Base-by-base conservation (phyloP, 1,139 yeast genomes). In the Wickerhamomyces sp. region DNA sequence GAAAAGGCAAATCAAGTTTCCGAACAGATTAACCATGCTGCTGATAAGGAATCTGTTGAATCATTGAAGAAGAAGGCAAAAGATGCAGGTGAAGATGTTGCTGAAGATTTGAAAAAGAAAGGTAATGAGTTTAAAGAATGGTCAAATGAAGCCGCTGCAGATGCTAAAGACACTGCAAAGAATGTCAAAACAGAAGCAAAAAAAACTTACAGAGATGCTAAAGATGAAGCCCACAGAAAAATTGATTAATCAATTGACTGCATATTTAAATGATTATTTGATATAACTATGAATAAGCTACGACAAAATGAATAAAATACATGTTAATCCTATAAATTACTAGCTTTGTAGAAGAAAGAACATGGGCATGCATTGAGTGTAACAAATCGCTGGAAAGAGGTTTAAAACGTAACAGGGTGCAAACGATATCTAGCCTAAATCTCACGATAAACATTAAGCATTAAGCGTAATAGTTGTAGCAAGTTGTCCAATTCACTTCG, bases 81-180 rank as follows among this genome's bases (percentile, higher is more conserved):
- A 10, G 40, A 39, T 13, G 18, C 19, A 3, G 14, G 33, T 3
- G 42, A 33, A 9, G 38, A 37, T 5, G 13, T n/a, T 5, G 42
- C 33, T 5, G 43, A 45, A 3, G 42, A 44, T 13, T 47, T 45
- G 6, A 37, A 43, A 10, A 43, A 46, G 8, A 32, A 42, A 22
- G 40, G 39, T 13, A 37, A 37, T 4, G 34, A 39, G n/a, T 27
- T 44, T 4, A 35, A 39, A 22, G 20, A 41, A 12, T 31, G 42
- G 7, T 20, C 33, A 16, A 34, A 40, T 20, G 37, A 77, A 57
- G 76, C 77, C 58, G 82, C 87, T 40, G 84, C 83, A 57, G 74
- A 72, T 59, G 65, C 42, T 16, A 68, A 68, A 36, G 78, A 78
- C 49, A 72, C 83, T 55, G 35, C 25, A 10, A 73, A 75, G 51